These are phyloP conservation scores for Talaromyces trachyspermus DNA, from an alignment of 495 filamentous ascomycete genomes.

Conservation along the genomic window DNA sequence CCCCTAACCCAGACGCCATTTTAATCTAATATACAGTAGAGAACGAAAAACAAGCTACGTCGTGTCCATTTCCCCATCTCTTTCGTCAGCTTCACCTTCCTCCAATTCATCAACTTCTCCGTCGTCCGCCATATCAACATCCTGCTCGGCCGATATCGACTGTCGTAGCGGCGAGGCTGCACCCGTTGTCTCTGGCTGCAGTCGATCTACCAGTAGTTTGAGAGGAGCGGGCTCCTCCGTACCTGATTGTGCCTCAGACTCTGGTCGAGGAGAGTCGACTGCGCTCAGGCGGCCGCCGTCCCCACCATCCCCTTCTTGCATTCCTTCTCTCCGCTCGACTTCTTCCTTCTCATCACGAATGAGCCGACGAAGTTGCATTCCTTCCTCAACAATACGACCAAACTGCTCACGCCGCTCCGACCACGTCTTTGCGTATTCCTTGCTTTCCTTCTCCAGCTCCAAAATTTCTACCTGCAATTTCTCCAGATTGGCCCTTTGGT, in stretches of 20 bases:
- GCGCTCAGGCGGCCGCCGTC: conserved; percentile 41
- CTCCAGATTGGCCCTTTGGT: conserved; percentile 68
- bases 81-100: conserved; percentile 40
- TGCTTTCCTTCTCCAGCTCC: conserved; percentile 77
- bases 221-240: conserved; percentile 46
- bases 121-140: conserved; percentile 52
- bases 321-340: conserved; percentile 65
- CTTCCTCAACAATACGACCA: conserved; percentile 83
- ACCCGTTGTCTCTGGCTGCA: conserved; percentile 16
- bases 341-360: conserved; percentile 97
- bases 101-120: conserved; percentile 54
- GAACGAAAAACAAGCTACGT: conserved; percentile 12
- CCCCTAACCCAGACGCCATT: too few relatives aligned
- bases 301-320: conserved; percentile 64
- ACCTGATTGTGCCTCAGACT: conserved; percentile 38
- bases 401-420: conserved; percentile 81
- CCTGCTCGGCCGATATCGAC: conserved; percentile 39
- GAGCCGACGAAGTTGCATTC: conserved; percentile 71
- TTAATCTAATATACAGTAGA: conserved; percentile 1
- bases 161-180: conserved; percentile 36
- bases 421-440: conserved; percentile 78
- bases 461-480: conserved; percentile 83
- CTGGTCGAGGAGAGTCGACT: conserved; percentile 60
- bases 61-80: conserved; percentile 64
- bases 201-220: conserved; percentile 28